Conservation (phyloP, 2,329 filamentous ascomycete species). For the Epichloe aotearoae region DNA sequence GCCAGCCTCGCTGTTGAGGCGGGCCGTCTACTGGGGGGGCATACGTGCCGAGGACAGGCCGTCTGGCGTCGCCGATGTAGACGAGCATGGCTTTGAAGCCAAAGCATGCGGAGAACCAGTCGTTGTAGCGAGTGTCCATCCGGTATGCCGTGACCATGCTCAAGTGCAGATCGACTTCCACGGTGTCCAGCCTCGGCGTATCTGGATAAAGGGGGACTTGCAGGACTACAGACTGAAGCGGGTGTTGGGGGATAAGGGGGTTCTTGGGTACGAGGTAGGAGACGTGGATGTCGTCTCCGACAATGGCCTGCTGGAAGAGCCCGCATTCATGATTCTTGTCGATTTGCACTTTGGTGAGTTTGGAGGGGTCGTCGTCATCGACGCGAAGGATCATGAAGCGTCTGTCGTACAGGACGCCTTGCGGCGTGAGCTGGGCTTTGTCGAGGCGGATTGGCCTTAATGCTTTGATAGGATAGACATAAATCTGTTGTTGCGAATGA, state of each 20-base stretch:
- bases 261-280: slow-evolving; percentile 26
- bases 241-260: slow-evolving; percentile 25
- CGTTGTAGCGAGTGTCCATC: slow-evolving; percentile 46
- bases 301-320: slow-evolving; percentile 49
- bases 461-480: slow-evolving; percentile 62
- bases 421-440: slow-evolving; percentile 39
- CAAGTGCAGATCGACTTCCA: slow-evolving; percentile 45
- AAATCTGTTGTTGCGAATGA: slow-evolving; percentile 29
- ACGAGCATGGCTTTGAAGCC: slow-evolving; percentile 48
- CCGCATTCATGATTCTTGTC: slow-evolving; percentile 43
- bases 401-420: slow-evolving; percentile 53
- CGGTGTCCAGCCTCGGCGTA: slow-evolving; percentile 26
- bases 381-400: slow-evolving; percentile 56
- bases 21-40: slow-evolving; percentile 17
- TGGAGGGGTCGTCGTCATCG: slow-evolving; percentile 19
- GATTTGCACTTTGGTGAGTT: slow-evolving; percentile 46
- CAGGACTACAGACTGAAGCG: slow-evolving; percentile 27
- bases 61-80: slow-evolving; percentile 49
- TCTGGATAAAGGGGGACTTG: slow-evolving; percentile 45
- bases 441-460: slow-evolving; percentile 47
- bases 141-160: slow-evolving; percentile 46
- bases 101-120: slow-evolving; percentile 56
- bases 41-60: slow-evolving; percentile 47
- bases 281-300: slow-evolving; percentile 26
- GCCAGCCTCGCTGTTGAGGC: slow-evolving; percentile 20